Base-by-base conservation (phyloP, 2,329 filamentous ascomycete species). In the Dactylellina drechsleri region DNA sequence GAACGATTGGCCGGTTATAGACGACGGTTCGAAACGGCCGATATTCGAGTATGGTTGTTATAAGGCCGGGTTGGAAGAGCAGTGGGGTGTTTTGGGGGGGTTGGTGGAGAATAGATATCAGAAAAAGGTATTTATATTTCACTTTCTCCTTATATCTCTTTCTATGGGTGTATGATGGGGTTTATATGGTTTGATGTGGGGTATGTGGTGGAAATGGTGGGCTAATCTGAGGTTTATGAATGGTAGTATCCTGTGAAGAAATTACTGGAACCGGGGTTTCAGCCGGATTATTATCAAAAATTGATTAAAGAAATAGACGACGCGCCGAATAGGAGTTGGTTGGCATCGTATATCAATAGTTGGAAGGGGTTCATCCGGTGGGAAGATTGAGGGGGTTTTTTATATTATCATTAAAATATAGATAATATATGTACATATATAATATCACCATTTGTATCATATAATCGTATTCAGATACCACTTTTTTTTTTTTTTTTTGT, bases 271-370 rank as follows among this genome's bases (percentile, higher is more conserved):
- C 89, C 89, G 13, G 85, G 84, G 80, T 89, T 87, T 79, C 87
- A 90, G 77, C 89, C 89, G 43, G 86, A 85, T 0, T 89, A 91
- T 80, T 91, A 89, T 79, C 81, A 83, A 18, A 86, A 89, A 77
- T 81, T 91, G 31, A 80, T 90, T 0, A 83, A 82, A 62, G 89
- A 91, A 80, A 84, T 91, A 23, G 86, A 90, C 41, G 86, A 86
- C 78, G 88, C 87, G 2, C 89, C 89, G 1, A 85, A 83, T 47
- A 82, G 89, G 68, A 85, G 85, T 6, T 88, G 84, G 82, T 79
- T 86, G 20, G 83, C 85, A 58, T 83, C 85, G 62, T 73, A 88
- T 58, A 81, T 83, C 74, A 86, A 89, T 79, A 84, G 84, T 75
- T 79, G 89, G 77, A 85, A 85, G 75, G 88, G 89, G 10, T 84